Evolutionary conservation across 331 rosid genomes (phyloP), one percentile per base, ranked within the genome.

Genomic region (Malus hybrid): DNA sequence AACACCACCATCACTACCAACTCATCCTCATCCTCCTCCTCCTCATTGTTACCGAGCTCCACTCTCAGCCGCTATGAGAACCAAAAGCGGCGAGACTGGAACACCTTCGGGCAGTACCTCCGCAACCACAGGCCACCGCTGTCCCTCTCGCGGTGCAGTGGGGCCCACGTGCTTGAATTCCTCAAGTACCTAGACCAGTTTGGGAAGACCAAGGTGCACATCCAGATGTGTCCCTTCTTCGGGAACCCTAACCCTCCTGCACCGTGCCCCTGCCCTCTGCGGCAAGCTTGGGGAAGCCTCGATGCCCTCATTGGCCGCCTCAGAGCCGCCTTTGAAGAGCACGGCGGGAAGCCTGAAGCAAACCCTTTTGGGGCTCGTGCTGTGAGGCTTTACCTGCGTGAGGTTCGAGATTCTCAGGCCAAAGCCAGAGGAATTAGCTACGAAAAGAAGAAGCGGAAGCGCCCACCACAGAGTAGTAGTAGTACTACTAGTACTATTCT

Each of bases 221-320:
- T 83, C 0, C 88, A 86, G 62, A 69, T 89, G 3, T 91, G 97
- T 52, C 97, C 97, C 13, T 91, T 89, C 81, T 91, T 85, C 16
- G 97, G 97, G 2, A 90, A 89, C 65, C 95, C 97, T 0, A 89
- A 86, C 86, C 96, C 96, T 1, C 96, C 96, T 6, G 93, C 93
- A 1, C 93, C 96, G 0, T 91, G 96, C 75, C 92, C 93, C n/a
- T 91, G 97, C 62, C 94, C 97, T 32, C 87, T 91, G 0, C 78
- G 97, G 18, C 97, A 91, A 64, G 97, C 97, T 1, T 91, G 97
- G 97, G 97, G 97, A 4, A 87, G 93, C 84, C 90, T 90, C 1
- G 96, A 90, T 3, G 93, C 96, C 7, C 87, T 90, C 67, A 80
- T 90, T 7, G 96, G 96, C 3, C 85, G 96, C 20, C 85, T 90